Evolutionary conservation across 148 eudicot genomes (phyloP), one percentile per base, ranked within the genome.

Genomic region (Persicaria tinctoria): DNA sequence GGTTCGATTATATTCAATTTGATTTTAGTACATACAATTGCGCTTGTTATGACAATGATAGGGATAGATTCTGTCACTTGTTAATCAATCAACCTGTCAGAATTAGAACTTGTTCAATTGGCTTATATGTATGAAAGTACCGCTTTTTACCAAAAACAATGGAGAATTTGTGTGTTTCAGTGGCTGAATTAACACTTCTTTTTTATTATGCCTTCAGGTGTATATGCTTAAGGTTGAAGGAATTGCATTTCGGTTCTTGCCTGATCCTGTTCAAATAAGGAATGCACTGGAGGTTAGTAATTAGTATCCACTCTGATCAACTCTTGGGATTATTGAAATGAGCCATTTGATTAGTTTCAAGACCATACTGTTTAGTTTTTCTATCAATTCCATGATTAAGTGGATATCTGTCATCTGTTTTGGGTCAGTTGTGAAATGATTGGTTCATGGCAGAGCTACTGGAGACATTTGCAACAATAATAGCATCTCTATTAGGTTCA

Each of bases 221-320:
- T 94, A 91, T 80, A 79, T 81, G 89, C 84, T 91, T 84, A 94
- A 91, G 78, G 97, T 94, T 73, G 97, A 94, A 83, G 97, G 98
- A 76, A 90, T 94, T 85, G 91, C 98, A n/a, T 94, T 94, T 73
- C 89, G 98, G 20, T 94, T 91, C 83, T 80, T 94, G 83, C 98
- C 98, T 63, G 97, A 94, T 83, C 98, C 98, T 54, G 85, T 91
- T 84, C 98, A 94, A 82, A 91, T 94, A 76, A 91, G 85, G 81
- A 94, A 94, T 80, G 98, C 98, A 73, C 46, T 90, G 77, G 97
- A 91, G 91, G 98, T 93, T 78, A 71, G 86, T 80, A 73, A 72
- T 32, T 53, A 32, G 41, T 32, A 32, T 32, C 41, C 76, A 49
- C 45, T 18, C 20, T 44, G 70, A 38, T 66, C 5, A 66, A 16